Base-by-base conservation (phyloP, 2,329 filamentous ascomycete genomes). In the Pleoardoris graminearum region DNA sequence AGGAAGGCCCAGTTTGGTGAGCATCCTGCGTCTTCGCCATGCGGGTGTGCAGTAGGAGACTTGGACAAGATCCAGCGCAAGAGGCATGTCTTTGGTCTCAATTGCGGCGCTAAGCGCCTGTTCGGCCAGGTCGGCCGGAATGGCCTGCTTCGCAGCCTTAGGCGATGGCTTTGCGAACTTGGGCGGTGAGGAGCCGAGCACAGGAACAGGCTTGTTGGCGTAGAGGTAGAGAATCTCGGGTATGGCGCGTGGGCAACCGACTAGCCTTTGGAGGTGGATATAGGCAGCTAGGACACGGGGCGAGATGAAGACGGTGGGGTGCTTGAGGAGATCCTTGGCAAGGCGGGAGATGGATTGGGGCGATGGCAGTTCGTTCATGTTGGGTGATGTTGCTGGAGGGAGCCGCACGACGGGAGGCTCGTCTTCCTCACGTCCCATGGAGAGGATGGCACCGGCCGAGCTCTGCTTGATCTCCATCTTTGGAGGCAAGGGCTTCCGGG, bases 211-310 rank as follows among this genome's bases (percentile, higher is more conserved):
- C 74, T 97, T 99, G 62, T 84, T 84, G 43, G 90, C 90, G 71
- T 93, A 97, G 48, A 97, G 80, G 50, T 86, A 78, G 67, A 99
- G 88, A 36, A 91, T 84, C 54, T 87, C 83, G 6, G 93, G 91
- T 57, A 97, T 83, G 38, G 89, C 86, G 59, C 90, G 84, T 2
- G 91, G 86, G 51, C 82, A 85, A 55, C 85, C 83, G 37, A 97
- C 82, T 10, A 86, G 80, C 23, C 86, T 80, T 71, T 96, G 91
- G 38, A 90, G 84, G 32, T 83, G 80, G 56, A 96, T 86, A 73
- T 97, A 97, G 61, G 83, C 73, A 51, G 82, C 79, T 33, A 97
- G 83, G 29, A 93, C 78, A 25, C 82, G 77, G 7, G 87, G 84
- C 4, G 89, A 89, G 67, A 97, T 89, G 75, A 91, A 89, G 42